Base-by-base conservation (phyloP, 768 basidiomycete species). In the Tulasnella sp. region DNA sequence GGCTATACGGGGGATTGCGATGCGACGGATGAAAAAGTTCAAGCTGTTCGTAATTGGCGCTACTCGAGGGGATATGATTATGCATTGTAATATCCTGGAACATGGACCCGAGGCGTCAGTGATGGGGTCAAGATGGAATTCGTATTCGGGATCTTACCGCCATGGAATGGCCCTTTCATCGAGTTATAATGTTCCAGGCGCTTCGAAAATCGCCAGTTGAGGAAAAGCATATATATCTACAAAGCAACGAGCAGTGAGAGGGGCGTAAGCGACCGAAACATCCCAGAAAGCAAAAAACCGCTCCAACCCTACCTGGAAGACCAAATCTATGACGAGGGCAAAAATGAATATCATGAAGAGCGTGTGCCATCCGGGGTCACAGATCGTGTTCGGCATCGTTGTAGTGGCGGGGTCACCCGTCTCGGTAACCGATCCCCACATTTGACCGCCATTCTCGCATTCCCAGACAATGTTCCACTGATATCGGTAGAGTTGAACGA, bases 171-270 rank as follows among this genome's bases (percentile, higher is more conserved):
- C 55, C 81, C 80, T 67, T 83, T 81, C 80, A 87, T 77, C 65
- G 70, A 72, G 32, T 73, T 69, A 72, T 86, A 86, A 70, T 83
- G 79, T 70, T 83, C 80, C 70, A 86, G 71, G 65, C 82, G 75
- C 70, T 81, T 84, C 66, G 78, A 77, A 78, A 80, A 87, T 58
- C 84, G 76, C 85, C 84, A 88, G 66, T 75, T 76, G 70, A 86
- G 72, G 75, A 87, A 85, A 70, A 78, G 80, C 83, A 86, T 84
- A 76, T 87, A 86, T 52, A 84, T 67, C 85, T 86, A 41, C 58
- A 62, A 64, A 23, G 65, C 56, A 10, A 21, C 45, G 10, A 58
- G 32, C 30, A 56, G 38, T 41, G 27, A 53, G 10, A 30, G 45
- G 23, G 9, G 49, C 38, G 38, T 41, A 61, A 68, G 70, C 67